Base-by-base conservation (phyloP, 78 protist species). In the Capsaspora owczarzaki region DNA sequence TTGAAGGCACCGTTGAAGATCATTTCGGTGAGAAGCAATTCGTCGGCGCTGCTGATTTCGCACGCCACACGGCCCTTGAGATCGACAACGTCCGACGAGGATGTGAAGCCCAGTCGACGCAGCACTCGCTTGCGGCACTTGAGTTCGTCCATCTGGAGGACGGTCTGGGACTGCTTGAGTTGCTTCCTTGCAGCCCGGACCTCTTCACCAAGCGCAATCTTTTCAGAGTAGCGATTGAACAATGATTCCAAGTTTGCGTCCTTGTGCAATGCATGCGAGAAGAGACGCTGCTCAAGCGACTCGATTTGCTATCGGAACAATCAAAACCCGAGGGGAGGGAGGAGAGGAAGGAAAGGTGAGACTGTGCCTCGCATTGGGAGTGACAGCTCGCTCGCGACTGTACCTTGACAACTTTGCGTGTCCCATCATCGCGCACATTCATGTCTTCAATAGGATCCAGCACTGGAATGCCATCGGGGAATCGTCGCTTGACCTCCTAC, bases 361-460 rank as follows among this genome's bases (percentile, higher is more conserved):
- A n/a, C n/a, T n/a, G n/a, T n/a, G n/a, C n/a, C n/a, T n/a, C n/a
- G n/a, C n/a, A n/a, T n/a, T n/a, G n/a, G n/a, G n/a, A n/a, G n/a
- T n/a, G n/a, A n/a, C n/a, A n/a, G n/a, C n/a, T n/a, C n/a, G n/a
- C n/a, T n/a, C n/a, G n/a, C n/a, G n/a, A n/a, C n/a, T 44, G 27
- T 44, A 66, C 74, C 41, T 4, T 12, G 20, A 69, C 2, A 2
- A 42, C 1, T 8, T 41, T 14, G 25, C 0, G 0, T 6, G n/a
- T 81, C 27, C 25, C 61, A 51, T 41, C 79, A 60, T 40, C 83
- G 23, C 71, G 53, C 46, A 95, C 89, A 23, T 47, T 72, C 93
- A 95, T 90, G 76, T 95, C 97, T 42, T 89, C 93, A 37, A 89
- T 72, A 31, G 96, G 94, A 46, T 91, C 95, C 20, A 95, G 84